phyloP scores from a whole-genome alignment of 208 protist genomes.

The Angomonas ambiguus region DNA sequence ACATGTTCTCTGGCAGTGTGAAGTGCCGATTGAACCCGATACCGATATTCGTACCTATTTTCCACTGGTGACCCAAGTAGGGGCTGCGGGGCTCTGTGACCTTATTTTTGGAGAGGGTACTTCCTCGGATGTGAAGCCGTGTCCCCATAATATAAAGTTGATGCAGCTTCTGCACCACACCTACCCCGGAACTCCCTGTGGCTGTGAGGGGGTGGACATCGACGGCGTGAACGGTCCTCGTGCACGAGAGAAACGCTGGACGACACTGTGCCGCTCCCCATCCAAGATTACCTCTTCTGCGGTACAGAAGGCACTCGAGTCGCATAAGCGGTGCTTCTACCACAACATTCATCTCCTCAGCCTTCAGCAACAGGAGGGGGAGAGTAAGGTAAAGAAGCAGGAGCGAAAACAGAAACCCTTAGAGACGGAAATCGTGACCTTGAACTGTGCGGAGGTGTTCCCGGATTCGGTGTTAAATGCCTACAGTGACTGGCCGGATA shows the following conservation, averaged over 20 bases:
- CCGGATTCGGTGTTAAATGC: slow-evolving; percentile 35
- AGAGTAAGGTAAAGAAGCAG: not conserved
- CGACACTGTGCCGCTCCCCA: slow-evolving; percentile 26
- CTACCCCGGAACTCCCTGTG: too few species aligned
- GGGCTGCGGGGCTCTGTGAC: slow-evolving; percentile 64
- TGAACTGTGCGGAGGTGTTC: slow-evolving; percentile 42
- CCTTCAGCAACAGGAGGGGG: not conserved
- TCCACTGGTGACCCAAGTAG: slow-evolving; percentile 65
- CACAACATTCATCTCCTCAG: slow-evolving; percentile 17
- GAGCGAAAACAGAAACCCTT: not conserved
- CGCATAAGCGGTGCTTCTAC: slow-evolving; percentile 28
- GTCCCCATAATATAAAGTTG: too few species aligned
- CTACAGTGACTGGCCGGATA: slow-evolving; percentile 70
- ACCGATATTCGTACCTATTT: slow-evolving; percentile 83
- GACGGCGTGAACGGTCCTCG: not conserved
- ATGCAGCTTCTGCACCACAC: too few species aligned
- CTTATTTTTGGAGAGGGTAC: slow-evolving; percentile 57
- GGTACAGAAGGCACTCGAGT: slow-evolving; percentile 20
- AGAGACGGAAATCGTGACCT: slow-evolving; percentile 19
- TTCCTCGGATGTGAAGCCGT: not conserved
- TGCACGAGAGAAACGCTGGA: slow-evolving; percentile 10
- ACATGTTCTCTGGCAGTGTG: slow-evolving; percentile 71
- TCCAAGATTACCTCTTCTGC: slow-evolving; percentile 25
- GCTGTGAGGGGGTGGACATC: not conserved
- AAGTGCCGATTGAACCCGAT: slow-evolving; percentile 52